Evolutionary conservation across 768 basidiomycete genomes (phyloP).

Genomic region (Tulasnella sp.): DNA sequence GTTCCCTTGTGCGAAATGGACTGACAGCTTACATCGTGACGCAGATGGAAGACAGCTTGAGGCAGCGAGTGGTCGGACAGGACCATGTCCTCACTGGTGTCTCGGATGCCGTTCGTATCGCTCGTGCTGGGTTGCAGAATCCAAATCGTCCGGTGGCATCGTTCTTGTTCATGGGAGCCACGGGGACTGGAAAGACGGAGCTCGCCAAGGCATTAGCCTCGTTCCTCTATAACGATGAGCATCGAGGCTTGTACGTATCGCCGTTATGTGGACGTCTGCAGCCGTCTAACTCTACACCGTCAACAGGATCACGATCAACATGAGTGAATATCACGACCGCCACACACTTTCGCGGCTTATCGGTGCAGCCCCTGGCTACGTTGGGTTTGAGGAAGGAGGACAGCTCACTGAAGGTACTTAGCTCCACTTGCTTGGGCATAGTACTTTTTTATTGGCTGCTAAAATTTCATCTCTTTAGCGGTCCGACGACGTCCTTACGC

Average conservation of each 20-base stretch:
- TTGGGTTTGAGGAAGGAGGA: slow-evolving; percentile 61
- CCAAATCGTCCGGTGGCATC: slow-evolving; percentile 85
- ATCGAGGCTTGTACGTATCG: slow-evolving; percentile 58
- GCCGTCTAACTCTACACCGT: not conserved
- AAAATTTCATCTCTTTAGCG: too few species aligned
- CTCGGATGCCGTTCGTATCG: slow-evolving; percentile 85
- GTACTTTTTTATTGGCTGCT: too few species aligned
- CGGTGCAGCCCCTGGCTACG: slow-evolving; percentile 82
- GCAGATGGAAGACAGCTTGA: slow-evolving; percentile 79
- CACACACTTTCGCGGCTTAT: slow-evolving; percentile 86
- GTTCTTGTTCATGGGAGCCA: slow-evolving; percentile 83
- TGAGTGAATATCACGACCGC: slow-evolving; percentile 57
- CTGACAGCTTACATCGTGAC: not conserved
- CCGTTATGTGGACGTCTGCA: not conserved
- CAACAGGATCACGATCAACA: slow-evolving; percentile 75
- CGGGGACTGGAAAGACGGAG: slow-evolving; percentile 87
- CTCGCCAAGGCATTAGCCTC: slow-evolving; percentile 78
- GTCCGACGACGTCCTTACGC: slow-evolving; percentile 51
- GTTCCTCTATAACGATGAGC: slow-evolving; percentile 86
- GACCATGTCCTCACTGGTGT: slow-evolving; percentile 78
- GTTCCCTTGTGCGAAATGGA: not conserved
- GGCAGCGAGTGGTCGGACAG: slow-evolving; percentile 75
- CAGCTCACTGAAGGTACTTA: slow-evolving; percentile 40
- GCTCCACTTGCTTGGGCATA: not conserved
- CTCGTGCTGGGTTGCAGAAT: slow-evolving; percentile 80